Base-by-base conservation (phyloP, 169 alveolate genomes). In the Eimeria acervulina region DNA sequence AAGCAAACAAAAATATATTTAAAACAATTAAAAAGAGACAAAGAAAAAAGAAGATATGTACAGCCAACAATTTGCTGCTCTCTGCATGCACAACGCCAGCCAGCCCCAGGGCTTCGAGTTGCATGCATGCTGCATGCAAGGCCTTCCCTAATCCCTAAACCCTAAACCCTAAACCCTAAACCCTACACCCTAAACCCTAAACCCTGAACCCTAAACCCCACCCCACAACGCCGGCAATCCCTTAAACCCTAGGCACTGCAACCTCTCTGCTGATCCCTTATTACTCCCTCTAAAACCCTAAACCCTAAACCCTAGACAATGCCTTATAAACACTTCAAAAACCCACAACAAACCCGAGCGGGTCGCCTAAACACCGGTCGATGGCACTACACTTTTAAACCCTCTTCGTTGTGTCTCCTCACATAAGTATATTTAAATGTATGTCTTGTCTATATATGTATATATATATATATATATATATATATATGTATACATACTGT, bases 91-190 rank as follows among this genome's bases (percentile, higher is more conserved):
- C 1, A 12, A 19, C 38, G 17, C 19, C 81, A 7, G 28, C 51
- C 26, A 72, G 72, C 72, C 72, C 72, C 72, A 21, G 84, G 84
- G 84, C 84, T 72, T 72, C 84, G 84, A 72, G 84, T 17, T 52
- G 84, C 84, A 72, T 72, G 84, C 84, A 33, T 3, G 1, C 72
- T 61, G 72, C 36, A 61, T 61, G 72, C 36, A 61, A 61, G 26
- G 17, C 66, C 66, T 26, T 55, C 72, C 72, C 72, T 61, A 61
- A 61, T 23, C 72, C 72, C 72, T 61, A 61, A 61, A 61, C 72
- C 72, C 72, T 61, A 61, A 61, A 23, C 36, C 36, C 72, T 61
- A 26, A 26, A 61, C 72, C 72, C 72, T 23, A 23, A 26, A 23
- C 36, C 36, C 36, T 61, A 61, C 17, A 23, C 36, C 31, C 72